Conservation (phyloP, 768 basidiomycete species). For the Hypholoma fasciculare region DNA sequence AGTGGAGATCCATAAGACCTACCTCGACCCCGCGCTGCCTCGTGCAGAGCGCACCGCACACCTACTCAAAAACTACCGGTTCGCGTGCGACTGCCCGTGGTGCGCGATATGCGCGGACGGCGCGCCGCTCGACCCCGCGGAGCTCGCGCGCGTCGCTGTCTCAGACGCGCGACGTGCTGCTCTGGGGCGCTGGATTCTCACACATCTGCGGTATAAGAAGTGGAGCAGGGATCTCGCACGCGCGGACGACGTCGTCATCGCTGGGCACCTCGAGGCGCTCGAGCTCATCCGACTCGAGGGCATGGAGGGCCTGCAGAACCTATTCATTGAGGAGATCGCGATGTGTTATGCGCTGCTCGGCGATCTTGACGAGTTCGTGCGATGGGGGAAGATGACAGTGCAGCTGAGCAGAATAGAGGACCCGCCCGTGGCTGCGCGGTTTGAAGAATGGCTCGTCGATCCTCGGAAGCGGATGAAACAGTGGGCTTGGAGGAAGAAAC, state of each 20-base stretch:
- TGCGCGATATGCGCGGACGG: constrained; percentile 25
- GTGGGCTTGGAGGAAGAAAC: constrained; percentile 45
- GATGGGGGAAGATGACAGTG: constrained; percentile 36
- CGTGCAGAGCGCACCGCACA: constrained; percentile 31
- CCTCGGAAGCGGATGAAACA: constrained; percentile 29
- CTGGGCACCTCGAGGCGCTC: constrained; percentile 37
- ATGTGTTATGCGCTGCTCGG: constrained; percentile 42
- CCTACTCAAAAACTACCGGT: constrained; percentile 39
- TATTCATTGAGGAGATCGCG: constrained; percentile 44
- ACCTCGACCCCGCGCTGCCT: constrained; percentile 39
- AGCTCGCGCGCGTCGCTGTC: constrained; percentile 15
- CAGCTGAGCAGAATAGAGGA: constrained; percentile 29
- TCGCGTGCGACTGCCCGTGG: constrained; percentile 39
- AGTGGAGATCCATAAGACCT: constrained; percentile 48
- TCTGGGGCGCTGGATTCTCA: constrained; percentile 35
- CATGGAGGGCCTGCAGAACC: constrained; percentile 37
- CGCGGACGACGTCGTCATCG: constrained; percentile 38
- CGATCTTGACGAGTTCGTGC: constrained; percentile 31
- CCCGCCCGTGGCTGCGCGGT: constrained; percentile 27
- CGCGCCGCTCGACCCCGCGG: background rate
- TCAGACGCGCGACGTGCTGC: constrained; percentile 34
- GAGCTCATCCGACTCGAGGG: constrained; percentile 40
- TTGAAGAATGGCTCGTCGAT: constrained; percentile 33
- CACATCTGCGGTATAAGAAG: constrained; percentile 36
- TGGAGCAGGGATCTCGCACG: constrained; percentile 44